Base-by-base conservation (phyloP, 345 rosid genomes). In the Acer negundo region DNA sequence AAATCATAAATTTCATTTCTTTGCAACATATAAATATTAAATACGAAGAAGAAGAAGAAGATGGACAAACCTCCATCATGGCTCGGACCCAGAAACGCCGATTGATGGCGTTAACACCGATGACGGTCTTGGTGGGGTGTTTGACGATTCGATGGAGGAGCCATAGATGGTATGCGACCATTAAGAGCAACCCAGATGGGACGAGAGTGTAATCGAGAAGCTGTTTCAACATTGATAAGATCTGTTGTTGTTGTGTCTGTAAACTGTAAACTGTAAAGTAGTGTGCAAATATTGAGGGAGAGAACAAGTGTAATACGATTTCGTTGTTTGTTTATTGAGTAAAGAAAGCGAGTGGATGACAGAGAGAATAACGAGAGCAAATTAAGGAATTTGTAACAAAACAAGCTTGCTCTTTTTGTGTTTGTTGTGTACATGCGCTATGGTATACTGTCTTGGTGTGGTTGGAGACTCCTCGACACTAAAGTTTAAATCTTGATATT, bases 61-160 rank as follows among this genome's bases (percentile, higher is more conserved):
- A 59, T 24, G 0, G 31, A 69, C 19, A 1, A 38, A 91, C 97
- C 96, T 94, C 97, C 97, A 95, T 93, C 97, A 95, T 94, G 76
- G 95, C 95, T 22, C 74, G 85, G 67, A 94, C 97, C 98, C 97
- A 93, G 73, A 86, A 90, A 75, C 95, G 89, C 82, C 98, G 97
- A 75, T 89, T 93, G 80, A 91, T 80, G 75, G 97, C 87, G 51
- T 94, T 94, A 40, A 94, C 74, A 59, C 97, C 97, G 73, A 94
- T 77, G 67, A 91, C 86, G 51, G 98, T 94, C 44, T 82, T 83
- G 74, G 83, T 80, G n/a, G 98, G 97, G 70, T 85, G 87, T 70
- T 79, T 79, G 4, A 93, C 11, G 77, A 94, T 80, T 2, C 89
- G 85, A 67, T 78, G 56, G 79, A 94, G 86, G 69, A 94, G 97